These are phyloP conservation scores for Vaccinium corymbosum DNA, from an alignment of 148 eudicot genomes.

Conservation along the genomic window DNA sequence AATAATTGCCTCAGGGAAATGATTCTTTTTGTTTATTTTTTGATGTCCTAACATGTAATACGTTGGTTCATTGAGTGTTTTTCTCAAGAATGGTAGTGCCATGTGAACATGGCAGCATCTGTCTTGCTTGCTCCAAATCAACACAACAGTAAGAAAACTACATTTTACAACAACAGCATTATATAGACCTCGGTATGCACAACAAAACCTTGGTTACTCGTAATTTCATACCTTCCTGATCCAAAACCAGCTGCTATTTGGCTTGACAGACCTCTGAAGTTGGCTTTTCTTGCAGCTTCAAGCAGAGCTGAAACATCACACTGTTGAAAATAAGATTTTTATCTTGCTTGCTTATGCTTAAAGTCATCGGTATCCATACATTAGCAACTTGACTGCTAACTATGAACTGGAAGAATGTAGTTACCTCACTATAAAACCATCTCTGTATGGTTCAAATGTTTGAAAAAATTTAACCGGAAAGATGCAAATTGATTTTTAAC, in stretches of 20 bases:
- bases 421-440: background rate
- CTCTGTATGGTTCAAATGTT: background rate
- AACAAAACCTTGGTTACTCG: background rate
- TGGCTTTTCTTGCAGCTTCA: conserved; percentile 77
- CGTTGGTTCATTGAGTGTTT: background rate
- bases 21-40: background rate
- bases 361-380: background rate
- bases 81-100: background rate
- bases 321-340: conserved; percentile 11
- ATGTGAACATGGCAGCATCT: background rate
- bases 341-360: conserved; percentile 3
- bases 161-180: background rate
- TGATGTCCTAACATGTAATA: background rate
- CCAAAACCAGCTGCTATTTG: conserved; percentile 87
- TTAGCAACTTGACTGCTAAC: conserved; percentile 3
- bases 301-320: conserved; percentile 68
- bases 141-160: background rate
- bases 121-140: conserved; percentile 1
- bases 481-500: background rate
- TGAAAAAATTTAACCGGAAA: background rate
- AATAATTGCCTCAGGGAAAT: background rate
- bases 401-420: conserved; percentile 10
- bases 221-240: conserved; percentile 65
- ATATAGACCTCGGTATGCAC: background rate
- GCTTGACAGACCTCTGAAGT: conserved; percentile 62